Evolutionary conservation across 1,139 yeast genomes (phyloP), one percentile per base, ranked within the genome.

Genomic region (Magnusiomyces sp.): DNA sequence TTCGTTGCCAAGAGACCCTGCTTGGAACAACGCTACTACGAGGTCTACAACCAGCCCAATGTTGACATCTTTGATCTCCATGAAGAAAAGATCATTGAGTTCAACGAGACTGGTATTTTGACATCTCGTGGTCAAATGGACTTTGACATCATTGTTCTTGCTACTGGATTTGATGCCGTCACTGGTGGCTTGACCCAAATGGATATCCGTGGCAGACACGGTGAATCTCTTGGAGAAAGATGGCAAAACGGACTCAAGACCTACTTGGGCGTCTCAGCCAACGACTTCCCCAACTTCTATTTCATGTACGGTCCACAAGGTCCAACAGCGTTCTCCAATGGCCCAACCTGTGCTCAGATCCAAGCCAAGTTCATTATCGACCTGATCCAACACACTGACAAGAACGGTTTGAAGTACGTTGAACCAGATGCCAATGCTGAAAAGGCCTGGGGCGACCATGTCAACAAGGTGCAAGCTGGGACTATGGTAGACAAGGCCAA

Each of bases 271-370:
- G 47, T 62, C 23, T 43, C 63, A 17, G 52, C 58, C 40, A 46
- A 52, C 43, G 62, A 62, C 33, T 61, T 55, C 55, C 68, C 64
- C 50, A 63, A 61, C 54, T 49, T 63, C 60, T 63, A 58, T 50
- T 62, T 57, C 51, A 50, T 62, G 43, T 64, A 66, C 64, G n/a
- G 68, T 11, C 67, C 67, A 14, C 66, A 62, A 37, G 64, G 61
- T 5, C 68, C 68, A 11, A 63, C 66, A 40, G 61, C 64, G 9
- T 61, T 63, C 48, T 54, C 56, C 40, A 63, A 63, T 51, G 67
- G 65, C 4, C 54, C 54, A 32, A 49, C 54, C 9, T 51, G 54
- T 40, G 54, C 54, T 5, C 54, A 51, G 33, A 20, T 51, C 38
- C 54, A 51, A 43, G 48, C 52, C 34, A 43, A 51, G 40, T 51